Percentiles rank a stretch among this genome's conserved stretches.
Conservation (phyloP, 805 yeast genomes). For the Myxozyma neotropica region DNA sequence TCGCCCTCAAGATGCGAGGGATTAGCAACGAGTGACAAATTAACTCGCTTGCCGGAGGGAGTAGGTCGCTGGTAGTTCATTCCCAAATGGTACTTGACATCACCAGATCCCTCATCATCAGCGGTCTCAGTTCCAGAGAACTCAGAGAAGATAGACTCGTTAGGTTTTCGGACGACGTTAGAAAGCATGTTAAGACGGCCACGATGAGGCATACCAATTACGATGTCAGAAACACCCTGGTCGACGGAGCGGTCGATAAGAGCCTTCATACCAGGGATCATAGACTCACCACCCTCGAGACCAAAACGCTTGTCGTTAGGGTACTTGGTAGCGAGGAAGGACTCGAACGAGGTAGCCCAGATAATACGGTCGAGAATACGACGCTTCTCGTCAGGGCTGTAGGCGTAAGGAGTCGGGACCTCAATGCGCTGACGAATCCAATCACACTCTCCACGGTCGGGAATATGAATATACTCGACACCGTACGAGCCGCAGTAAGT, state of each 20-base stretch:
- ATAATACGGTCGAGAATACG: conserved; percentile 94
- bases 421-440: conserved; percentile 98
- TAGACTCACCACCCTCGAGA: conserved; percentile 96
- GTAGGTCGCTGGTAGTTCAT: conserved; percentile 99
- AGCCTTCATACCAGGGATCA: conserved; percentile 96
- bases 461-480: conserved; percentile 94
- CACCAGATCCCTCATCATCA: conserved; percentile 97
- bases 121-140: conserved; percentile 81
- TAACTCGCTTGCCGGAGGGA: conserved; percentile 94
- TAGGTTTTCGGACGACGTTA: conserved; percentile 97
- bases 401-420: conserved; percentile 84
- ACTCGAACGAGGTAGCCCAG: conserved; percentile 95
- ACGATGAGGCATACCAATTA: conserved; percentile 99
- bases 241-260: conserved; percentile 86
- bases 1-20: conserved; percentile 99
- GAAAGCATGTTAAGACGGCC: conserved; percentile 98
- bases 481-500: conserved; percentile 89
- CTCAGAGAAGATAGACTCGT: conserved; percentile 95
- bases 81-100: conserved; percentile 98
- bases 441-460: conserved; percentile 92
- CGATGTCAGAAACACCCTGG: conserved; percentile 90
- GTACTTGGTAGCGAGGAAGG: conserved; percentile 89
- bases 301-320: conserved; percentile 96
- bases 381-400: conserved; percentile 85
- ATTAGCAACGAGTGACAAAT: conserved; percentile 94